Percentiles rank a stretch among this genome's conserved stretches.
Evolutionary conservation across 768 basidiomycete species (phyloP).

Genomic region (Phanerochaete sordida): DNA sequence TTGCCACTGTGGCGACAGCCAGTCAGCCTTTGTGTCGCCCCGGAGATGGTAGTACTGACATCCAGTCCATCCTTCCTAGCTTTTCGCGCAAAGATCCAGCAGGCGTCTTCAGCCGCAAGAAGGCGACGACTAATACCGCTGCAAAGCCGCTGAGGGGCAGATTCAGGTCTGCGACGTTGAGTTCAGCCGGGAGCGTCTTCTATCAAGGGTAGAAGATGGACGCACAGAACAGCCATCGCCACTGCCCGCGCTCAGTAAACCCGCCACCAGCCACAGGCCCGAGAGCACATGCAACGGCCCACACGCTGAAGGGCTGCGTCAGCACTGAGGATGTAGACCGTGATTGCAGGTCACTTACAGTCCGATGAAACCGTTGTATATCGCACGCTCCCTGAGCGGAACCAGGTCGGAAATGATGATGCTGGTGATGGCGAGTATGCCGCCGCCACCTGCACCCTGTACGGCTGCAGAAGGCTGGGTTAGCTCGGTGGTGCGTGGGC

Average conservation of each 20-base stretch:
- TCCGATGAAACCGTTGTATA: slow-evolving; percentile 27
- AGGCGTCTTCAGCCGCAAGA: slow-evolving; percentile 19
- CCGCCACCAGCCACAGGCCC: slow-evolving; percentile 11
- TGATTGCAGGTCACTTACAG: slow-evolving; percentile 11
- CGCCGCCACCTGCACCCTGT: slow-evolving; percentile 25
- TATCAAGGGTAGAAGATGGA: neutral
- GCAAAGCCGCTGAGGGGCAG: slow-evolving; percentile 22
- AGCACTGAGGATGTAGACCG: neutral
- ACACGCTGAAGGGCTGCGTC: neutral
- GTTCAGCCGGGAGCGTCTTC: neutral
- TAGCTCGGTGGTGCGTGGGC: too few relatives aligned
- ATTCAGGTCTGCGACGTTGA: slow-evolving; percentile 29
- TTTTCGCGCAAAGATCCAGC: slow-evolving; percentile 19
- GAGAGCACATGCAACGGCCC: slow-evolving; percentile 1
- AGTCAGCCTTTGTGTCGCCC: neutral
- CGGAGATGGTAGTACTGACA: slow-evolving; percentile 19
- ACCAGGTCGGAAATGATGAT: slow-evolving; percentile 36
- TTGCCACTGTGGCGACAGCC: slow-evolving; percentile 19
- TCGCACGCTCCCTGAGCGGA: slow-evolving; percentile 31
- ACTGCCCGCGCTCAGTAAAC: slow-evolving; percentile 21
- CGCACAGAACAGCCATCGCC: slow-evolving; percentile 29
- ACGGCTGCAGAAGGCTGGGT: too few relatives aligned
- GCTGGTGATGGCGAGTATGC: slow-evolving; percentile 22
- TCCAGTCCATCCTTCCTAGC: slow-evolving; percentile 25
- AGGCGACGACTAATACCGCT: slow-evolving; percentile 1